Conservation (phyloP, 2,329 filamentous ascomycete species). For the Aspergillus ibericus region DNA sequence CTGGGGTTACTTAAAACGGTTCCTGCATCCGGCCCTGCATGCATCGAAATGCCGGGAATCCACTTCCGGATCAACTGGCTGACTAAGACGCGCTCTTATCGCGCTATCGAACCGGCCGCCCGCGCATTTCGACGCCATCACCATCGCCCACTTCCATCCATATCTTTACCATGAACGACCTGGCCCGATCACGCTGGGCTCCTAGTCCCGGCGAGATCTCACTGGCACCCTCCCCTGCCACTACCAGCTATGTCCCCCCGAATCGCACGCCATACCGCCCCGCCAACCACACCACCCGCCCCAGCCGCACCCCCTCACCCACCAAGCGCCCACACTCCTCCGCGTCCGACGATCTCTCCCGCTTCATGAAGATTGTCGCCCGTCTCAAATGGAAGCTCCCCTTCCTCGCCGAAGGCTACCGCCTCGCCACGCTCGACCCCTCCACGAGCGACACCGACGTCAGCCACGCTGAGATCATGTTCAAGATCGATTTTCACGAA, state of each 20-base stretch:
- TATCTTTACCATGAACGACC: constrained; percentile 1
- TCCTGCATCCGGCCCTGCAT: too few species aligned
- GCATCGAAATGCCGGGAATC: too few species aligned
- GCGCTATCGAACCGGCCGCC: too few species aligned
- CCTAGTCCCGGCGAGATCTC: constrained; percentile 11
- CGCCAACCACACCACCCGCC: not conserved
- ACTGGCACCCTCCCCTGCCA: not conserved
- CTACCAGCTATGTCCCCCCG: not conserved
- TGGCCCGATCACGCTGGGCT: constrained; percentile 28
- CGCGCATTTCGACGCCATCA: not conserved
- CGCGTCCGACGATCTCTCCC: constrained; percentile 49
- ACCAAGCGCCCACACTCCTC: constrained; percentile 5
- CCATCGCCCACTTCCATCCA: not conserved
- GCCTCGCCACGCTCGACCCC: constrained; percentile 46
- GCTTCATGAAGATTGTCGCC: constrained; percentile 61
- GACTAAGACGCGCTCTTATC: too few species aligned
- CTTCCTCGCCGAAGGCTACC: constrained; percentile 59
- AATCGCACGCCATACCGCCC: not conserved
- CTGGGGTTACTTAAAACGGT: too few species aligned
- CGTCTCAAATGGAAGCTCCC: constrained; percentile 65
- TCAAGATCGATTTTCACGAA: constrained; percentile 76
- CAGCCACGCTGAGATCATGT: constrained; percentile 61
- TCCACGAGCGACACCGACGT: constrained; percentile 20
- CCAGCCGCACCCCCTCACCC: not conserved
- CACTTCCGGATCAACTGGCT: too few species aligned